phyloP scores from a whole-genome alignment of 176 grass and related monocot species.

The Echinochloa phyllopogon region DNA sequence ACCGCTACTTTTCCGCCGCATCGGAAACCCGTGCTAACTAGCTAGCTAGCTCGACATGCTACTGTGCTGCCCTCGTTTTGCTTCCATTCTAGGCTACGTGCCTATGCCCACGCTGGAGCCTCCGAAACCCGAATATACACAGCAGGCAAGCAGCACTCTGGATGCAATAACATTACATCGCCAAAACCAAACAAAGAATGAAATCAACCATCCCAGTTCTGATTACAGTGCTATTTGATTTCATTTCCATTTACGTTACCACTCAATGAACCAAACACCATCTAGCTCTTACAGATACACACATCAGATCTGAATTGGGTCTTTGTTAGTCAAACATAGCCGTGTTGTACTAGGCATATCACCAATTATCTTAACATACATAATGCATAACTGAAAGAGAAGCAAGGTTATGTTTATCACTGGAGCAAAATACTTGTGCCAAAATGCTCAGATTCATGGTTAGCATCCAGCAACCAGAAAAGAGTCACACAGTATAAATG shows the following conservation, averaged over 20 bases:
- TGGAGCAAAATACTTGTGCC: conserved; percentile 14
- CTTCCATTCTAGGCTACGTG: not conserved
- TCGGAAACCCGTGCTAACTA: too few relatives aligned
- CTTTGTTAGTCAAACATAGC: not conserved
- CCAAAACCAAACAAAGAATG: not conserved
- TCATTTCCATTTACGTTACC: not conserved
- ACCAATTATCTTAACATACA: not conserved
- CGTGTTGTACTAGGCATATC: not conserved
- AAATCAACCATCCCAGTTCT: not conserved
- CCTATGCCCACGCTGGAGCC: too few relatives aligned
- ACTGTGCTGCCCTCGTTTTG: not conserved
- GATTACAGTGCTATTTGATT: not conserved
- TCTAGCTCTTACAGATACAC: not conserved
- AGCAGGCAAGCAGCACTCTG: too few relatives aligned
- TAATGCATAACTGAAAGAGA: not conserved
- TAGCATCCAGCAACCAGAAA: not conserved
- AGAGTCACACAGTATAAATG: not conserved
- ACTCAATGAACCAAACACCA: not conserved
- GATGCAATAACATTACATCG: too few relatives aligned
- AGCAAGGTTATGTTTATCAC: not conserved
- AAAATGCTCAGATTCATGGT: not conserved
- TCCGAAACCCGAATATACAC: too few relatives aligned
- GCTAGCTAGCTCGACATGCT: too few relatives aligned
- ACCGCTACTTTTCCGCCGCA: too few relatives aligned
- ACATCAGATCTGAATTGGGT: not conserved